Base-by-base conservation (phyloP, 2,329 filamentous ascomycete genomes). In the Aspergillus sp. region DNA sequence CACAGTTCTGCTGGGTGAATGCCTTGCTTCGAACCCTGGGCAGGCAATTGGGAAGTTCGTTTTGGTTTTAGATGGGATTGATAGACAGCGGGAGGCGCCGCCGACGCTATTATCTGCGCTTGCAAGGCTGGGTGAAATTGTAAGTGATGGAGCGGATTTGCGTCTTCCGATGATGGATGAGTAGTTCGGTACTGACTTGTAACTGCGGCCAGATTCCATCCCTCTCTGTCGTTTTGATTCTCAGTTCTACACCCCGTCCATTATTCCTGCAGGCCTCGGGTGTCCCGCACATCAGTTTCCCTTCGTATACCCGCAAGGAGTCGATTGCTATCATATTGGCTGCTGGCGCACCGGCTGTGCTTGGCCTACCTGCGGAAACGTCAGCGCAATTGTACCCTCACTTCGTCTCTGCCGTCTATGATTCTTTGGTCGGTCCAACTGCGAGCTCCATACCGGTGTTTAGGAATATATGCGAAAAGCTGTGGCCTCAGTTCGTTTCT, bases 61-160 rank as follows among this genome's bases (percentile, higher is more conserved):
- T 8, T 75, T 98, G 57, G 90, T 97, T 11, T 83, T 98, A 61
- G 95, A 98, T 77, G 90, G 86, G 11, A 88, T 98, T 56, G 93
- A 98, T 72, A 84, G 83, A 61, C 90, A 96, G 72, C 83, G 89
- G 67, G 93, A 98, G 68, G 86, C 89, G 5, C 85, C 89, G 5
- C 82, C 86, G 3, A 96, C 91, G 1, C 76, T 98, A 13, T 77
- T 96, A 4, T 87, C 93, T 32, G 92, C 90, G 12, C 76, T 99
- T 60, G 90, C 89, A 20, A 84, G 93, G 59, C 74, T 99, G 18
- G 89, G 90, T 13, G 92, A 97, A 73, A 83, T 88, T 59, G 90
- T 95, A 77, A 66, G 87, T 77, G 48, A 30, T 18, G 9, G 24
- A 43, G 4, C 36, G 15, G 18, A 22, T 32, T 30, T 43, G 32